phyloP scores from a whole-genome alignment of 805 yeast species.

The Yarrowia sp. region DNA sequence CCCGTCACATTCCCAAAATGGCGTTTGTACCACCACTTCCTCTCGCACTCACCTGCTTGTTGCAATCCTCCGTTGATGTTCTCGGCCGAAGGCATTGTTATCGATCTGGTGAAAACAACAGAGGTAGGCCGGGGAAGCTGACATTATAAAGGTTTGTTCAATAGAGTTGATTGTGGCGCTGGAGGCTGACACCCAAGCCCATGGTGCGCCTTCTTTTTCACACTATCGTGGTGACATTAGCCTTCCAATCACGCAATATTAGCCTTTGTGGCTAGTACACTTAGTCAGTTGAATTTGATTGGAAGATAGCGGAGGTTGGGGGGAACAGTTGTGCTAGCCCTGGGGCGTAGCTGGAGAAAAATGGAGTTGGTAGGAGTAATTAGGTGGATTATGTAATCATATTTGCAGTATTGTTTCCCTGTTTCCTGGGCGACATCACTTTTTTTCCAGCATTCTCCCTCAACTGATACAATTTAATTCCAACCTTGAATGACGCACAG shows the following conservation, averaged over 20 bases:
- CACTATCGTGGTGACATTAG: constrained; percentile 38
- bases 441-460: too few species aligned
- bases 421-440: too few species aligned
- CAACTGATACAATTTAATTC: neutral
- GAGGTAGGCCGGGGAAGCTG: constrained; percentile 4
- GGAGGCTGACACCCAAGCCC: constrained; percentile 39
- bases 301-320: constrained; percentile 10
- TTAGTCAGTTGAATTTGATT: constrained; percentile 23
- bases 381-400: neutral
- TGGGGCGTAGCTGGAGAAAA: too few species aligned
- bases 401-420: too few species aligned
- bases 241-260: constrained; percentile 38
- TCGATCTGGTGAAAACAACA: constrained; percentile 9
- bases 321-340: neutral
- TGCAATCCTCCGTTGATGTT: constrained; percentile 25
- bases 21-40: too few species aligned
- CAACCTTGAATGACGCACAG: constrained; percentile 28
- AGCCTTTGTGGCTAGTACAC: constrained; percentile 38
- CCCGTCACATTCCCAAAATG: too few species aligned
- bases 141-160: constrained; percentile 35
- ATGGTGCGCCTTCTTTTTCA: constrained; percentile 30
- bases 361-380: too few species aligned
- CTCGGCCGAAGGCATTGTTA: constrained; percentile 30
- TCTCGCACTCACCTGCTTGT: constrained; percentile 29
- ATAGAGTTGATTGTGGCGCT: constrained; percentile 40